Evolutionary conservation across 2,329 filamentous ascomycete genomes (phyloP), one percentile per base, ranked within the genome.

Genomic region (Talaromyces sp.): DNA sequence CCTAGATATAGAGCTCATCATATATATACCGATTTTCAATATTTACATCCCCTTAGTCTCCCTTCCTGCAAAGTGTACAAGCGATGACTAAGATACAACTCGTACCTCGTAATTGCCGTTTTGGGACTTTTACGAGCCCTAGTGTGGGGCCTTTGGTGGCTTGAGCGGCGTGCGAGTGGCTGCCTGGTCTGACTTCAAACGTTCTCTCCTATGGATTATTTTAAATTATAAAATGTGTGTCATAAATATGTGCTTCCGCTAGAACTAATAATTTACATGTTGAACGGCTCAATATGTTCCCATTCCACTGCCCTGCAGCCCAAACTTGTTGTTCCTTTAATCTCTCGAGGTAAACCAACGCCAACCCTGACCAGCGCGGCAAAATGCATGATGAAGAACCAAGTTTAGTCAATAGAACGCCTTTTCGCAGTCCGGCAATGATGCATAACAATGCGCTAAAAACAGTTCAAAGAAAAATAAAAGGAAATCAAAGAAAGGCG

Each of bases 361-460:
- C 60, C 60, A 45, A 41, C 35, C 49, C 49, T 24, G 24, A 39
- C 45, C 37, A 62, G 33, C 59, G 59, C 59, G 22, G 35, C 19
- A 49, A 61, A 50, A 54, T 62, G 49, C 45, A 62, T 39, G 33
- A 39, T 14, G 22, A 58, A 58, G 56, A 43, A 45, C 49, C 16
- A 45, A 59, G 37, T 43, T 11, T 13, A 35, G 31, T 56, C 52
- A 41, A 27, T 43, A 39, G 13, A 59, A 59, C 56, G 56, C 56
- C 56, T 43, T 58, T 35, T 41, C 56, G 39, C 56, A 47, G 33
- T 61, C 41, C 63, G 57, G 27, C 45, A 65, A 65, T 19, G 27
- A 61, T 65, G 63, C 33, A 54, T 61, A 50, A 49, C 37, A 41
- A 61, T 37, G 54, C 66, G 59, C 49, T 49, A 64, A 68, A 27